These are phyloP conservation scores for Diaporthe ilicicola DNA, from an alignment of 2,329 filamentous ascomycete species.

Conservation along the genomic window DNA sequence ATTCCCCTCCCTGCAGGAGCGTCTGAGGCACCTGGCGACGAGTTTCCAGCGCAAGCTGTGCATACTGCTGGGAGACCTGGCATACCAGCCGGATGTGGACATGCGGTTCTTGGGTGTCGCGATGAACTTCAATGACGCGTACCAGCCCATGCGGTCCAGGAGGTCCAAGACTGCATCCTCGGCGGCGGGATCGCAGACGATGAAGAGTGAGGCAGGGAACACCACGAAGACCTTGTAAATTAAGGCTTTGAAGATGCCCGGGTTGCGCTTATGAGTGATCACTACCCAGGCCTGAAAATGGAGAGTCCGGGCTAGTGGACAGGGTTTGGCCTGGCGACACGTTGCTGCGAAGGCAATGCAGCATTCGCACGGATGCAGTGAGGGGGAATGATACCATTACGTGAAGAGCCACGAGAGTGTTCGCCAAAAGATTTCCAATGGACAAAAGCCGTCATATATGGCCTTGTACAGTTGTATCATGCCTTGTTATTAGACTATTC, in stretches of 20 bases:
- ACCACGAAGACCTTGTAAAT: constrained; percentile 13
- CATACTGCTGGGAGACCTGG: constrained; percentile 85
- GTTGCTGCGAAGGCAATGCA: not conserved
- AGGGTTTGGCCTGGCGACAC: not conserved
- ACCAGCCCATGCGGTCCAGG: constrained; percentile 72
- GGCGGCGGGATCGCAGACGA: constrained; percentile 23
- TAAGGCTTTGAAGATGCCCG: not conserved
- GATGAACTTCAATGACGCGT: constrained; percentile 99
- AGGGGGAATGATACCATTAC: constrained; percentile 6
- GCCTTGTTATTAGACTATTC: too few species aligned
- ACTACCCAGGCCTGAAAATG: too few species aligned
- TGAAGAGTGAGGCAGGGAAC: constrained; percentile 12
- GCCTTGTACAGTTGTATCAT: too few species aligned
- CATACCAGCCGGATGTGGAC: constrained; percentile 93
- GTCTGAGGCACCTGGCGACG: constrained; percentile 74
- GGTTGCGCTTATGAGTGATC: not conserved
- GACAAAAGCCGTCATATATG: not conserved
- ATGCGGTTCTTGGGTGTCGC: constrained; percentile 95
- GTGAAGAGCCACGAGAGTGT: not conserved
- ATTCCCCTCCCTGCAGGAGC: constrained; percentile 78
- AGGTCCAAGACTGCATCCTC: constrained; percentile 25
- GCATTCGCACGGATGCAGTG: not conserved
- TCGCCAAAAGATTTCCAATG: not conserved
- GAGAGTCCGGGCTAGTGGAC: not conserved
- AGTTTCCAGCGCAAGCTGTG: constrained; percentile 83